Conservation (phyloP, 225 moss, liverwort and hornwort species). For the Climacium dendroides region DNA sequence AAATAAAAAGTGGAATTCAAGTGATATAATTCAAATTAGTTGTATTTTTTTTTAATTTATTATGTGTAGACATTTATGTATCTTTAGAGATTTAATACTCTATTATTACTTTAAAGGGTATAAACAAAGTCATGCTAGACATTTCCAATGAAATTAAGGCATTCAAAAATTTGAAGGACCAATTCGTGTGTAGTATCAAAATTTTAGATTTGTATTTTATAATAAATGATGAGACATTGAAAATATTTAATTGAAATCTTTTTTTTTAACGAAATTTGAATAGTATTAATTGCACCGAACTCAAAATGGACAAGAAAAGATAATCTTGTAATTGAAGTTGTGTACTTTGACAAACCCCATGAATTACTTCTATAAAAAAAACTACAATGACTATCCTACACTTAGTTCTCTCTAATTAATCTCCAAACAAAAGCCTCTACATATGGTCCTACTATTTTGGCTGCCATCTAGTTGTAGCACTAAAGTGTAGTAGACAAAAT, state of each 20-base stretch:
- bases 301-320: not conserved
- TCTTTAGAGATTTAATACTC: not conserved
- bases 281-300: not conserved
- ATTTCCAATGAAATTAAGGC: not conserved
- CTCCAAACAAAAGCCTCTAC: not conserved
- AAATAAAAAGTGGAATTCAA: not conserved
- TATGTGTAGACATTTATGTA: not conserved
- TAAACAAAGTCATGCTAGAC: not conserved
- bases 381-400: not conserved
- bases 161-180: not conserved
- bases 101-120: not conserved
- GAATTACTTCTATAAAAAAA: not conserved
- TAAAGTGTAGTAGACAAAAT: not conserved
- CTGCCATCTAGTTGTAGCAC: not conserved
- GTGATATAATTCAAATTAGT: not conserved
- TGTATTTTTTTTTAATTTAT: not conserved
- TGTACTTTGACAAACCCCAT: not conserved
- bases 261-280: not conserved
- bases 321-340: not conserved
- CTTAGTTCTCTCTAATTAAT: not conserved
- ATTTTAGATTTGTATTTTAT: not conserved
- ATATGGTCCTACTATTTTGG: not conserved
- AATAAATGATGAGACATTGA: not conserved
- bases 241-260: not conserved
- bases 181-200: fast-evolving